Evolutionary conservation across 73 alveolate genomes (phyloP).

Genomic region (Paraurostyla sp.): DNA sequence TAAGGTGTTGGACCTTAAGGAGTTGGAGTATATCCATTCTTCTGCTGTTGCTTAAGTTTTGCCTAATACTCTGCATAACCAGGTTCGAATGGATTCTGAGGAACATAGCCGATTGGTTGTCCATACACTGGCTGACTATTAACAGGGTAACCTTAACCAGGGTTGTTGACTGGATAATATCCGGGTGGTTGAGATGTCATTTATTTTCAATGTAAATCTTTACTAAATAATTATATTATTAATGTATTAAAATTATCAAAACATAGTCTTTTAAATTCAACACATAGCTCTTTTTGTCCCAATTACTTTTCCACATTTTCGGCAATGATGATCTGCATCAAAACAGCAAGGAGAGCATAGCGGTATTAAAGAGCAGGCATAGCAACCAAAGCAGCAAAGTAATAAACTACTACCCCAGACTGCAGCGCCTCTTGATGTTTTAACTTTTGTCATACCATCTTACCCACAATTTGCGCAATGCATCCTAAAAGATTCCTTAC

Average conservation of each 20-base stretch:
- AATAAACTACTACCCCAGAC: conserved; percentile 27
- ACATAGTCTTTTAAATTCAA: neutral
- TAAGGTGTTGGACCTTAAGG: neutral
- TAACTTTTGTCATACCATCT: conserved; percentile 11
- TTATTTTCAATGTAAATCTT: neutral
- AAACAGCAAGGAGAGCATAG: conserved; percentile 12
- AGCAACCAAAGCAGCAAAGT: conserved; percentile 22
- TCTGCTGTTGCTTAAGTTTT: too few relatives aligned
- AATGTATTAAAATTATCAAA: neutral
- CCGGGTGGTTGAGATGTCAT: conserved; percentile 40
- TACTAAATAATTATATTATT: neutral
- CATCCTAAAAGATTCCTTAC: too few relatives aligned
- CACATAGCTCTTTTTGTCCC: conserved; percentile 9
- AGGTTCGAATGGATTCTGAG: conserved; percentile 15
- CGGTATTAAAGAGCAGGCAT: conserved; percentile 4
- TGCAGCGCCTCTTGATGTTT: conserved; percentile 21
- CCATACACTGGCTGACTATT: conserved; percentile 8
- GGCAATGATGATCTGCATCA: conserved; percentile 22
- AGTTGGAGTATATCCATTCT: too few relatives aligned
- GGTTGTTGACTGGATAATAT: conserved; percentile 8
- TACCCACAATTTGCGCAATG: conserved; percentile 31
- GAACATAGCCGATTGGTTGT: conserved; percentile 23
- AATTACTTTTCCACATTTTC: neutral
- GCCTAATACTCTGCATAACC: conserved; percentile 7
- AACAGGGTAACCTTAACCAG: neutral